Evolutionary conservation across 148 eudicot species (phyloP).

Genomic region (Cornus suecica): DNA sequence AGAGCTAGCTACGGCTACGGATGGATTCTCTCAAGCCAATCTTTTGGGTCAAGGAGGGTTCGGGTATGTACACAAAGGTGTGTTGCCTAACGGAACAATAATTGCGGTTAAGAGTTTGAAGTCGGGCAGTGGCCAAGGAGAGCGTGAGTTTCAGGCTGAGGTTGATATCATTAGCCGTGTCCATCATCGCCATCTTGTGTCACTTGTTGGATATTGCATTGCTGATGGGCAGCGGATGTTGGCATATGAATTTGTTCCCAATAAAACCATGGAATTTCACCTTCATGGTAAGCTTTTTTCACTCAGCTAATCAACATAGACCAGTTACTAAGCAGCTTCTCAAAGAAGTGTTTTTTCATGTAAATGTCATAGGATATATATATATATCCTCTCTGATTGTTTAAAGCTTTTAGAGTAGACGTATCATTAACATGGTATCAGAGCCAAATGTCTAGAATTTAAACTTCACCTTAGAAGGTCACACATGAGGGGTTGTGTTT

Average conservation of each 20-base stretch:
- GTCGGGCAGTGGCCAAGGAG: slow-evolving; percentile 83
- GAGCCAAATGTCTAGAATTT: too few species aligned
- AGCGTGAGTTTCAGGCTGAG: slow-evolving; percentile 73
- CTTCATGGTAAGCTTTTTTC: slow-evolving; percentile 55
- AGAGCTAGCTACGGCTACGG: slow-evolving; percentile 59
- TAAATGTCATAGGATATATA: too few species aligned
- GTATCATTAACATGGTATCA: too few species aligned
- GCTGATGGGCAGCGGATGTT: slow-evolving; percentile 61
- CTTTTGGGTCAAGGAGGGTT: slow-evolving; percentile 88
- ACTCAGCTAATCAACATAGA: background rate
- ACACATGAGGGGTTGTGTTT: too few species aligned
- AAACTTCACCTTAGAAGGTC: too few species aligned
- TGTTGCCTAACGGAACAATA: slow-evolving; percentile 50
- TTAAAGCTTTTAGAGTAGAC: too few species aligned
- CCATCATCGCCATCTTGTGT: slow-evolving; percentile 82
- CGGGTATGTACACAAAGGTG: slow-evolving; percentile 71
- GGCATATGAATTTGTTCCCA: slow-evolving; percentile 78
- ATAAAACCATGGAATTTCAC: slow-evolving; percentile 66
- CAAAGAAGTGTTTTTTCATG: background rate
- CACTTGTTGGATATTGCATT: slow-evolving; percentile 76
- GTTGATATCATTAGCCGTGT: slow-evolving; percentile 88
- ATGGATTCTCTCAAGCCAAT: slow-evolving; percentile 52
- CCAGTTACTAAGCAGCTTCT: too few species aligned
- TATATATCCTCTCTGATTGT: too few species aligned
- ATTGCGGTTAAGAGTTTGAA: slow-evolving; percentile 81